phyloP scores from a whole-genome alignment of 1,284 basidiomycete species.

The Phlebopus sp. region DNA sequence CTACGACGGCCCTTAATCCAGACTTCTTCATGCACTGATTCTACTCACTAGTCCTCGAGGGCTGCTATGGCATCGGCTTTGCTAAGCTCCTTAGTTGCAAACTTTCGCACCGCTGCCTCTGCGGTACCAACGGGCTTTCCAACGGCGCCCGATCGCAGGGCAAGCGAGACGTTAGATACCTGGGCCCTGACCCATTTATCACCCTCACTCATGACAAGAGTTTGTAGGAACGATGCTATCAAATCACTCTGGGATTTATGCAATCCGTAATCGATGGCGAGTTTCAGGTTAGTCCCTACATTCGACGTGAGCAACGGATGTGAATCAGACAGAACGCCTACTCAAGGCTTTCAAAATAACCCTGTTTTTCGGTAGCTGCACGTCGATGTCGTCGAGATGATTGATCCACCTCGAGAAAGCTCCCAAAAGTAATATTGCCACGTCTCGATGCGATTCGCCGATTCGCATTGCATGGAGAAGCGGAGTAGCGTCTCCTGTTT shows the following conservation, averaged over 20 bases:
- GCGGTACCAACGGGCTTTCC: conserved; percentile 70
- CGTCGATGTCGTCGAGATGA: conserved; percentile 68
- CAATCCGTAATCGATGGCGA: conserved; percentile 79
- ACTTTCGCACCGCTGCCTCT: conserved; percentile 63
- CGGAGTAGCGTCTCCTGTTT: conserved; percentile 71
- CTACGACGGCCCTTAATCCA: conserved; percentile 34
- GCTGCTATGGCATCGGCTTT: conserved; percentile 73
- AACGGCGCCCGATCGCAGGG: conserved; percentile 57
- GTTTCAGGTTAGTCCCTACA: conserved; percentile 74
- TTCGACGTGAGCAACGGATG: conserved; percentile 12
- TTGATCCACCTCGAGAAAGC: conserved; percentile 83
- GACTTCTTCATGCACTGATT: not conserved
- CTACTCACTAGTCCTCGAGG: conserved; percentile 76
- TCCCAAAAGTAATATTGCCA: conserved; percentile 73
- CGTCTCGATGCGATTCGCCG: conserved; percentile 67
- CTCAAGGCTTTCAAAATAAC: conserved; percentile 69
- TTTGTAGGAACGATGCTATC: conserved; percentile 79
- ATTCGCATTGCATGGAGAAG: conserved; percentile 80
- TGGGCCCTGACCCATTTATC: conserved; percentile 74
- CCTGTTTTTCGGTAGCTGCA: conserved; percentile 61
- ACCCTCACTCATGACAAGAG: conserved; percentile 83
- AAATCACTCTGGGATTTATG: conserved; percentile 74
- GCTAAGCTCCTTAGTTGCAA: conserved; percentile 74
- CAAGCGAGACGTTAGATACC: conserved; percentile 54
- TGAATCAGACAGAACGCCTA: conserved; percentile 33